Base-by-base conservation (phyloP, 495 filamentous ascomycete genomes). In the Penicillium crystallinum region DNA sequence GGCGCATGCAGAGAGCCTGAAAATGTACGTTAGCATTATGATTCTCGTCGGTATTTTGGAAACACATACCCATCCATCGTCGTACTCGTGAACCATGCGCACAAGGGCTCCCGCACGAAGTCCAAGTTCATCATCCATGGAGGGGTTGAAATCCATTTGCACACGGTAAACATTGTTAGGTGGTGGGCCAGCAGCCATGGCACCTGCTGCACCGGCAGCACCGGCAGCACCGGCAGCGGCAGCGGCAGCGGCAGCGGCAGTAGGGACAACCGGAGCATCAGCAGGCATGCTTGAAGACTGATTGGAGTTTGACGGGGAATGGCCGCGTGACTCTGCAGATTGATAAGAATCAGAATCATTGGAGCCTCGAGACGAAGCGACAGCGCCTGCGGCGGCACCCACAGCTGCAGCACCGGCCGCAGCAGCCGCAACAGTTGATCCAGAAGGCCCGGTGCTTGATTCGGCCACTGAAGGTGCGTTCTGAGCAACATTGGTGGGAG, bases 71-170 rank as follows among this genome's bases (percentile, higher is more conserved):
- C 93, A 99, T 65, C 93, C 93, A 75, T 99, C 93, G 65, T 99
- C 95, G 66, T 97, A 99, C 68, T 96, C 92, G 57, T 97, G 90
- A 31, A 97, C 68, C 54, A 99, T 75, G 47, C 92, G 79, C 25
- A 97, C 87, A 4, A 99, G 77, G 48, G 90, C 81, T 56, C 93
- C 93, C 39, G 84, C 77, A 36, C 72, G 77, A 10, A 99, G 81
- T 37, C 77, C 86, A 58, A 99, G 70, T 67, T 99, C 93, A 60
- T 99, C 93, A 2, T 87, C 86, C 79, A 96, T 84, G 3, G 88
- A 91, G 2, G 93, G 95, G 60, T 81, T 88, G 70, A 97, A 99
- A 66, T 97, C 93, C 56, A 97, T 80, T 64, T 97, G 93, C 27
- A 97, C 90, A 52, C 93, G 88, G 67, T 99, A 86, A 52, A 93